Evolutionary conservation across 192 early-diverging fungal genomes (phyloP), one percentile per base, ranked within the genome.

Genomic region (Piromyces sp.): DNA sequence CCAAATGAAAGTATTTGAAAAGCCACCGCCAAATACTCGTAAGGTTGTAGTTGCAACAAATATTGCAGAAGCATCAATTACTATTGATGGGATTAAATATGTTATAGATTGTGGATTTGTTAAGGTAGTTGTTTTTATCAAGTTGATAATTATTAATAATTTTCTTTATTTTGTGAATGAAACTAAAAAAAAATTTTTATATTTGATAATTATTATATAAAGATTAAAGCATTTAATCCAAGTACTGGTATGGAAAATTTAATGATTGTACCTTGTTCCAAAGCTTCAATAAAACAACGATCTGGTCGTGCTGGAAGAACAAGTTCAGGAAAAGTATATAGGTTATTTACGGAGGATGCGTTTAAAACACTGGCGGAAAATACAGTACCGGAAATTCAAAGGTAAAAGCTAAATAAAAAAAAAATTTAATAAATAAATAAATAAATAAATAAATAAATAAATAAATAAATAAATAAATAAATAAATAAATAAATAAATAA

Each of bases 41-140:
- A 97, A 96, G 83, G 92, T 97, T 0, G 88, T 99, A 0, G 91
- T 99, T 3, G 89, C 97, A 0, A 97, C 96, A 16, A 97, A 96
- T 80, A 91, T 96, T 31, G 96, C 95, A 5, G 96, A 97, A 83
- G 94, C 94, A 6, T 93, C 92, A 5, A 87, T 95, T 9, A 94
- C 94, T 0, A 89, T 95, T 78, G 90, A 92, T 30, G 93, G 92
- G 0, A 92, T 95, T 28, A 90, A 90, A 9, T 94, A 90, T 82
- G 93, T 96, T 11, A 86, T 96, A 81, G 95, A 96, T 85, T 87
- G 87, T 80, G 95, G 95, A 3, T 94, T 94, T 88, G 93, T 92
- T 37, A 94, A 94, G 83, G 88, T 90, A 83, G 0, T 38, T 42
- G 78, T 79, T 68, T n/a, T n/a, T n/a, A n/a, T n/a, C n/a, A n/a